phyloP scores from a whole-genome alignment of 306 rosid species.

The Phaseolus lunatus region DNA sequence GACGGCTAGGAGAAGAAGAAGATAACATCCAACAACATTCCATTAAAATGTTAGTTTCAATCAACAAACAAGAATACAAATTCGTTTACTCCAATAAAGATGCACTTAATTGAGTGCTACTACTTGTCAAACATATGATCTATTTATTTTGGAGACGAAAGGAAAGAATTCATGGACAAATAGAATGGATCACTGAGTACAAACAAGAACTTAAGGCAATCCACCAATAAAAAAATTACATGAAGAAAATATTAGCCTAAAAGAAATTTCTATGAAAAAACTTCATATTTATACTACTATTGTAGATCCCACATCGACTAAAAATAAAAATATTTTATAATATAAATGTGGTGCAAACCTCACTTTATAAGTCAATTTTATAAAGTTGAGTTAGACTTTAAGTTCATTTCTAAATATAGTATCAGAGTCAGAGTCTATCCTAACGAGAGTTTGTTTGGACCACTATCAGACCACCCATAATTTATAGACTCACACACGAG shows the following conservation, averaged over 20 bases:
- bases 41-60: conserved; percentile 11
- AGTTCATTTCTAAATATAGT: too few species aligned
- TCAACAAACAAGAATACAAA: background rate
- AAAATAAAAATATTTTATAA: too few species aligned
- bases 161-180: background rate
- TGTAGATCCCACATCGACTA: too few species aligned
- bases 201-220: background rate
- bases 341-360: too few species aligned
- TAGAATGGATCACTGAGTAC: background rate
- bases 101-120: conserved; percentile 19
- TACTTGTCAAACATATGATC: conserved; percentile 11
- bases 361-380: too few species aligned
- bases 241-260: background rate
- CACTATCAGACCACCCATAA: too few species aligned
- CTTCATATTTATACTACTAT: background rate
- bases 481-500: too few species aligned
- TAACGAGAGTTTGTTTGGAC: too few species aligned
- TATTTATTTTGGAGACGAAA: background rate
- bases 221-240: background rate
- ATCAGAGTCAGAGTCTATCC: too few species aligned
- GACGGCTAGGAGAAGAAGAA: background rate
- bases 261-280: background rate
- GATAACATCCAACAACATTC: conserved; percentile 26
- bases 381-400: too few species aligned
- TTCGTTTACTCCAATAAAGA: background rate